Base-by-base conservation (phyloP, 306 rosid species). In the Parietaria judaica region DNA sequence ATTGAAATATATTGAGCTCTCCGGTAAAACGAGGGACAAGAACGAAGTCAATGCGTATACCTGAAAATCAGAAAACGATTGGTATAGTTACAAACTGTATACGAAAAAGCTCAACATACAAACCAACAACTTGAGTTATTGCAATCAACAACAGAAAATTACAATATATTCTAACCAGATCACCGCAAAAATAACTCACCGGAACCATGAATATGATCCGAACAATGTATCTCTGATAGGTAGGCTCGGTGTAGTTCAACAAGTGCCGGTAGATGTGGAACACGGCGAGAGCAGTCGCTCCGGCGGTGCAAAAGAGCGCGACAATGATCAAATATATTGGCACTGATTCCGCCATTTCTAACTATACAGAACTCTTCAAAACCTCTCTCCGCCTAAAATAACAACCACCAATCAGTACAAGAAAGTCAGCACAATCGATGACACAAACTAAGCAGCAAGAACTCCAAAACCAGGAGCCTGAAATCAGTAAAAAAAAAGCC, bases 141-240 rank as follows among this genome's bases (percentile, higher is more conserved):
- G 15, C 36, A 34, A 2, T 31, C 53, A 10, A 49, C 15, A n/a
- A 11, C 53, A 53, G 61, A 77, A 8, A 0, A 9, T 14, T 3
- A n/a, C 6, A n/a, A n/a, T 54, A 15, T 0, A 31, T 56, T 35
- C 60, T 7, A 3, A 60, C 45, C 41, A 8, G 14, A 35, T 52
- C 31, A 23, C 50, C n/a, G 14, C 49, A 11, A n/a, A 3, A 58
- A 66, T 11, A 5, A 76, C 89, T 80, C 56, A 91, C 99, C 63
- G 95, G 99, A 36, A 92, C 99, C 99, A 92, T 92, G 65, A 88
- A 92, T 58, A 92, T 74, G 66, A 92, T 92, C 43, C 99, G 88
- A 47, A 88, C 99, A 38, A 92, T 92, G 66, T 75, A 86, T 52
- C 99, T 85, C 79, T 92, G 99, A 67, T 92, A 92, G 66, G 90